phyloP scores from a whole-genome alignment of 305 asterid species.

The Euphrasia arctica region DNA sequence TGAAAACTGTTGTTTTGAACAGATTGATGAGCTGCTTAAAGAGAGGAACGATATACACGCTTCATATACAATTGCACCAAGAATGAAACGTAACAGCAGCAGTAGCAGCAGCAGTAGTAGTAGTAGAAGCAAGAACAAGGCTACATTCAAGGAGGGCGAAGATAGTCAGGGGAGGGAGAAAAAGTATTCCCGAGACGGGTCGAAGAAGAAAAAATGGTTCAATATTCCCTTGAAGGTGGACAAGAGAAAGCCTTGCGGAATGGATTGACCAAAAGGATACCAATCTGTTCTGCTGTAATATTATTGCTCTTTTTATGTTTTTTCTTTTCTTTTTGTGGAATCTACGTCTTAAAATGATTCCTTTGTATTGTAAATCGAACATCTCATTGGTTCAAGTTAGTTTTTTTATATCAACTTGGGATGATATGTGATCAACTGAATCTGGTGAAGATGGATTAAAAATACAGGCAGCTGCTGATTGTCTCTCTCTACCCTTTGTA shows the following conservation, averaged over 20 bases:
- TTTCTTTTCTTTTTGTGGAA: neutral
- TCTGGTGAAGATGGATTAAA: conserved; percentile 15
- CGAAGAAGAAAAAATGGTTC: conserved; percentile 84
- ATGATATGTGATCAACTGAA: conserved; percentile 3
- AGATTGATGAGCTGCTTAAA: conserved; percentile 1
- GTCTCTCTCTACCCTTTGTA: too few relatives aligned
- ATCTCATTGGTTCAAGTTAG: too few relatives aligned
- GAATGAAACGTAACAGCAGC: conserved; percentile 3
- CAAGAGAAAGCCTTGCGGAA: conserved; percentile 81
- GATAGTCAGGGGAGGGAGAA: conserved; percentile 54
- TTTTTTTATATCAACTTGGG: conserved; percentile 13
- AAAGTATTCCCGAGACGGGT: conserved; percentile 53
- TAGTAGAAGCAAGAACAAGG: conserved; percentile 63
- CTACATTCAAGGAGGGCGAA: conserved; percentile 53
- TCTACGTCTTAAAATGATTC: conserved; percentile 10
- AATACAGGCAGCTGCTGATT: too few relatives aligned
- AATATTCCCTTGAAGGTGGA: conserved; percentile 81
- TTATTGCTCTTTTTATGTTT: neutral
- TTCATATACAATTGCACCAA: conserved; percentile 33
- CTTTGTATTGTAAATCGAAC: conserved; percentile 31
- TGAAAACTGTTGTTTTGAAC: neutral
- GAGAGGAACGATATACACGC: conserved; percentile 39
- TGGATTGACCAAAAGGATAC: conserved; percentile 27
- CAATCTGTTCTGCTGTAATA: conserved; percentile 16
- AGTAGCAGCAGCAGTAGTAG: conserved; percentile 12